A percentile compares a stretch with the other conserved stretches of the same genome.
Evolutionary conservation across 768 basidiomycete genomes (phyloP).

Genomic region (Pisolithus marmoratus): DNA sequence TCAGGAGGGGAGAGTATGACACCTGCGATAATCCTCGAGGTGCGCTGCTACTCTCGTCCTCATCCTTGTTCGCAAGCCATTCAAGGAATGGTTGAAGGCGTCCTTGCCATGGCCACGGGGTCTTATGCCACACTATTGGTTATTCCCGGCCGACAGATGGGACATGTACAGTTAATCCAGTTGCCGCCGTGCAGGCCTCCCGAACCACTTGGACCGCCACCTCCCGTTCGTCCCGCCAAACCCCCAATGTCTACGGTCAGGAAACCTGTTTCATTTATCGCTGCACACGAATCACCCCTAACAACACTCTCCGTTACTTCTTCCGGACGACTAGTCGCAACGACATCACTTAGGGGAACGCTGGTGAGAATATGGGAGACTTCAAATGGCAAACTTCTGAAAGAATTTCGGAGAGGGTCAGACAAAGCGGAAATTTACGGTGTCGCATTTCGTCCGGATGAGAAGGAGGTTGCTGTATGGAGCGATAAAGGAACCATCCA

Average conservation of each 20-base stretch:
- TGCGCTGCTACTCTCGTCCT: constrained; percentile 26
- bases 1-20: constrained; percentile 73
- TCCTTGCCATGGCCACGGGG: constrained; percentile 76
- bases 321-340: constrained; percentile 76
- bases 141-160: constrained; percentile 79
- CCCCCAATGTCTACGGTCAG: constrained; percentile 54
- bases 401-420: constrained; percentile 79
- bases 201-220: constrained; percentile 49
- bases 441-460: constrained; percentile 81
- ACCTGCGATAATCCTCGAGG: constrained; percentile 85
- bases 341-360: constrained; percentile 79
- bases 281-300: constrained; percentile 75
- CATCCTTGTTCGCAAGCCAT: constrained; percentile 2
- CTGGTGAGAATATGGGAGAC: constrained; percentile 86
- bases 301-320: constrained; percentile 72
- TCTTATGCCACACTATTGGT: constrained; percentile 76
- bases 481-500: constrained; percentile 96
- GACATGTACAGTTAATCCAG: constrained; percentile 84
- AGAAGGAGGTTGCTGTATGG: constrained; percentile 84
- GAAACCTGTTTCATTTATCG: constrained; percentile 73
- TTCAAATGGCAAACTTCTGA: constrained; percentile 60
- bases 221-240: constrained; percentile 45
- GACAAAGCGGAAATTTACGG: constrained; percentile 92
- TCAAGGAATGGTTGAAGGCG: constrained; percentile 41
- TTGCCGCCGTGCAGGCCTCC: constrained; percentile 74